Conservation (phyloP, 768 basidiomycete genomes). For the Sistotremastrum suecicum region DNA sequence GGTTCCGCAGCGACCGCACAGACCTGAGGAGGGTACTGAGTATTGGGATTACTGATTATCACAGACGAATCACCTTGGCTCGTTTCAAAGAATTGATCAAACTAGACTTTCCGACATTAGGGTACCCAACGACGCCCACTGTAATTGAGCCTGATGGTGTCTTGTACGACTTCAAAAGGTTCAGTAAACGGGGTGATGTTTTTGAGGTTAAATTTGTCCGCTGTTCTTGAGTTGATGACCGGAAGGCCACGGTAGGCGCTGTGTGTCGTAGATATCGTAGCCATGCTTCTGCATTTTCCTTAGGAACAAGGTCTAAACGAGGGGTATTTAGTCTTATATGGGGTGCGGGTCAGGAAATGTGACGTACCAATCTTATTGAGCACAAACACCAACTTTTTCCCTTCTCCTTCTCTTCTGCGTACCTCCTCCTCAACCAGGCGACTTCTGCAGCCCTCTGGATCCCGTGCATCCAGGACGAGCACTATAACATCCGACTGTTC, state of each 20-base stretch:
- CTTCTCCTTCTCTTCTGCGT: constrained; percentile 65
- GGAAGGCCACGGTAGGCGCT: constrained; percentile 88
- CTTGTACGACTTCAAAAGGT: constrained; percentile 73
- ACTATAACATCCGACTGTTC: constrained; percentile 87
- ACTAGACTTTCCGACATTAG: constrained; percentile 94
- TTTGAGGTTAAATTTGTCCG: constrained; percentile 68
- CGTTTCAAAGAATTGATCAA: constrained; percentile 88
- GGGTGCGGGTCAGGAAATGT: neutral
- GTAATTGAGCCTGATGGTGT: constrained; percentile 50
- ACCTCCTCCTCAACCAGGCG: constrained; percentile 92
- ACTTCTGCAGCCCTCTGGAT: constrained; percentile 90
- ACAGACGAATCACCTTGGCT: constrained; percentile 39
- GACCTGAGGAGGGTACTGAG: constrained; percentile 28
- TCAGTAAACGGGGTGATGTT: constrained; percentile 63
- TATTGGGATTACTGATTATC: neutral
- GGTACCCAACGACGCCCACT: constrained; percentile 89
- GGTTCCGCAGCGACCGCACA: constrained; percentile 92
- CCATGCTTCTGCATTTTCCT: constrained; percentile 81
- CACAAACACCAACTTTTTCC: constrained; percentile 87
- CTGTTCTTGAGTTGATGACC: constrained; percentile 64
- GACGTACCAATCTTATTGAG: constrained; percentile 90
- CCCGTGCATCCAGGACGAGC: constrained; percentile 83
- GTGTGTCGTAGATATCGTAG: constrained; percentile 81
- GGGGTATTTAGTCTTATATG: neutral
- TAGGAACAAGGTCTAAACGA: constrained; percentile 69